These are phyloP conservation scores for peach (Prunus persica) DNA, from an alignment of 306 rosid species.

Conservation along the genomic window Prunus_persica_NCBIv2 NC_034015.1:13140001-13140500, in stretches of 20 bases:
- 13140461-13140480: background rate
- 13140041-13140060: background rate
- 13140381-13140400: background rate
- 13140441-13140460: background rate
- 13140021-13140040: background rate
- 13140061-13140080: background rate
- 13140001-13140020: background rate
- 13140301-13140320: background rate
- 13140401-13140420: background rate
- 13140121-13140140: background rate
- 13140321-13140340: background rate
- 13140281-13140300: background rate
- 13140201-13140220: background rate
- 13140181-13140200: background rate
- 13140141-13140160: background rate
- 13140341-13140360: background rate
- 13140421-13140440: background rate
- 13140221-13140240: background rate
- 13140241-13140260: background rate
- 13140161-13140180: background rate
- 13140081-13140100: background rate
- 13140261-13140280: background rate
- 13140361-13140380: background rate
- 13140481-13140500: background rate
- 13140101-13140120: background rate